Base-by-base conservation (phyloP, 2,329 filamentous ascomycete genomes). In the Orbilia oligospora region DNA sequence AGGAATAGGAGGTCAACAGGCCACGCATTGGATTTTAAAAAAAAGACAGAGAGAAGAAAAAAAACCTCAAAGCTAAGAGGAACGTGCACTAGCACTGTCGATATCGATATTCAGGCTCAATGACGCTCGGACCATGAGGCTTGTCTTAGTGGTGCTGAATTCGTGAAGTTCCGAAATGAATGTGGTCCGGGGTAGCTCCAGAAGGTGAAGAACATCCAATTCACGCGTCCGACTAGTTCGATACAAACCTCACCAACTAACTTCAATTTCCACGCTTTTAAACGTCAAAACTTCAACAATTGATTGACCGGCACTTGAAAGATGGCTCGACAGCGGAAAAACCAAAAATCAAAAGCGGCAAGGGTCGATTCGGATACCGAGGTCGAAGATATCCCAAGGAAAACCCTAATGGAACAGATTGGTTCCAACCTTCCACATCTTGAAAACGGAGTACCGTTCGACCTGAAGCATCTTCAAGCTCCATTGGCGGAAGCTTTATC, bases 371-470 rank as follows among this genome's bases (percentile, higher is more conserved):
- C 73, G 4, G 73, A 49, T 66, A 71, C 73, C 61, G 73, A 77
- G 16, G 46, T 71, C 73, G 73, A 77, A 63, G 73, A 77, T 24
- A 56, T 77, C 0, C 85, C 85, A 4, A 87, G 89, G 51, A 88
- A 91, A 83, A 95, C 92, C 0, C 87, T 96, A n/a, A 87, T 94
- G 75, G 87, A 94, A 71, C 83, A 94, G 33, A 92, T 92, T 76
- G 87, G 91, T 67, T 88, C 93, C 80, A 88, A 58, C 24, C 41
- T 71, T 46, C 58, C 88, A 80, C 83, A 51, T 2, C 38, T 77
- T 18, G n/a, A 71, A 18, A 27, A 63, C 30, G 73, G 73, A 24
- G 67, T 77, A n/a, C 73, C 67, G 3, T 77, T 77, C 53, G 61
- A 71, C 30, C n/a, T 77, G 12, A 64, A 67, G 12, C 18, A 71